Conservation (phyloP, 106 monocot genomes). For the Narthecium ossifragum region DNA sequence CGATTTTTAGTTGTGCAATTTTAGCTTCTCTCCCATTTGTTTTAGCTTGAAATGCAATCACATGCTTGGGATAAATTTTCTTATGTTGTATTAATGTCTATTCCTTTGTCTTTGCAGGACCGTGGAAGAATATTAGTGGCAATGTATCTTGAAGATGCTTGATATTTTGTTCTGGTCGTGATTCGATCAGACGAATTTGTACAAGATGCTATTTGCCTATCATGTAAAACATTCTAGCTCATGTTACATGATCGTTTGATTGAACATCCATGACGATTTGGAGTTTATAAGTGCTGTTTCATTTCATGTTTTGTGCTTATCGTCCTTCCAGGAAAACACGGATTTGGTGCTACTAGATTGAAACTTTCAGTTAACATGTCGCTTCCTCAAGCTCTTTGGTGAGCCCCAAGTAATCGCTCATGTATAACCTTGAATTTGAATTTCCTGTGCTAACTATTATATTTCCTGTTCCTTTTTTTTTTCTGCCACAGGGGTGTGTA, state of each 20-base stretch:
- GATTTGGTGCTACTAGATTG: constrained; percentile 10
- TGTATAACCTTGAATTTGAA: not conserved
- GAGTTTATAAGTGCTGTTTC: not conserved
- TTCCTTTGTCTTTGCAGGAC: not conserved
- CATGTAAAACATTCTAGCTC: constrained; percentile 9
- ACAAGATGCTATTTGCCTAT: not conserved
- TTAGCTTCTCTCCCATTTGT: not conserved
- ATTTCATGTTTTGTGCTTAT: constrained; percentile 8
- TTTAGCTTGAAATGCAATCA: not conserved
- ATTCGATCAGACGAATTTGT: not conserved
- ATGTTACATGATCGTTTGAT: not conserved
- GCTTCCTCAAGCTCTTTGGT: constrained; percentile 6
- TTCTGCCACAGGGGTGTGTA: too few species aligned
- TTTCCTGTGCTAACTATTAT: constrained; percentile 15
- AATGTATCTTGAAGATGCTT: not conserved
- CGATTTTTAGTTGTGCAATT: not conserved
- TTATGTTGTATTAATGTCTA: not conserved
- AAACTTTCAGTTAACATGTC: constrained; percentile 3
- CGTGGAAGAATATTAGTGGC: not conserved
- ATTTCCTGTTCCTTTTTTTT: constrained; percentile 9
- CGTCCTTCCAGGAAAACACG: constrained; percentile 14
- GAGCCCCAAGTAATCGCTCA: constrained; percentile 15
- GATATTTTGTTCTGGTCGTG: not conserved
- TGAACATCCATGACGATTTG: constrained; percentile 2
- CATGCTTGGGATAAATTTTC: not conserved